Conservation (phyloP, 768 basidiomycete species). For the Gymnopilus junonius region DNA sequence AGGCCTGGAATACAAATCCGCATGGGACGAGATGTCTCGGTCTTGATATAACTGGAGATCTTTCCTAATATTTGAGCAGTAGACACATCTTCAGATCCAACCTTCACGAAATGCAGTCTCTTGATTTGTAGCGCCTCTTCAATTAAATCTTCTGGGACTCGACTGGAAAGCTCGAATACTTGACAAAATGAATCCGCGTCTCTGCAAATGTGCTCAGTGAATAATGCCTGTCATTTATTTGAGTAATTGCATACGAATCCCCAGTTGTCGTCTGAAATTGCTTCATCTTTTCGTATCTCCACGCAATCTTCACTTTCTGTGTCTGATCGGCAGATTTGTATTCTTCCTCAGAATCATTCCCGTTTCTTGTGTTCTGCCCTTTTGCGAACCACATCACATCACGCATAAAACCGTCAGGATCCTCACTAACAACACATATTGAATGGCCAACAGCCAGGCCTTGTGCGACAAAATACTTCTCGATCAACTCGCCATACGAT, state of each 20-base stretch:
- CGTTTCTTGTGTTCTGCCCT: constrained; percentile 16
- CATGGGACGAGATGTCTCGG: constrained; percentile 39
- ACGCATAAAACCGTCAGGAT: constrained; percentile 57
- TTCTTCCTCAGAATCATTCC: constrained; percentile 33
- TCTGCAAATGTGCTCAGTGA: constrained; percentile 32
- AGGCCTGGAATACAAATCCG: constrained; percentile 67
- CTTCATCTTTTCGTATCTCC: constrained; percentile 95
- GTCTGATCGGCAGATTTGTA: constrained; percentile 42
- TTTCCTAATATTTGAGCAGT: constrained; percentile 20
- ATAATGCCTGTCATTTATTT: background rate
- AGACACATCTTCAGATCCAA: constrained; percentile 8
- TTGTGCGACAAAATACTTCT: constrained; percentile 90
- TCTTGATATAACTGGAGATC: constrained; percentile 19
- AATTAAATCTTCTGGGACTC: constrained; percentile 56
- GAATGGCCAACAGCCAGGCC: constrained; percentile 77
- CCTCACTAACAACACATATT: constrained; percentile 67
- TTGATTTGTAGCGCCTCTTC: constrained; percentile 42
- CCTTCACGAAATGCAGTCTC: constrained; percentile 24
- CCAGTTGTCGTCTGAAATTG: constrained; percentile 85
- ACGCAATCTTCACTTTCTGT: constrained; percentile 90
- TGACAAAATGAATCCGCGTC: constrained; percentile 65
- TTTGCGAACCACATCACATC: constrained; percentile 84
- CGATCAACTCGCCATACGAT: constrained; percentile 81
- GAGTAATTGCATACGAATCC: constrained; percentile 15
- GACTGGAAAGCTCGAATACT: constrained; percentile 73